Base-by-base conservation (phyloP, 129 eudicot species). In the Flaveria brownii region DNA sequence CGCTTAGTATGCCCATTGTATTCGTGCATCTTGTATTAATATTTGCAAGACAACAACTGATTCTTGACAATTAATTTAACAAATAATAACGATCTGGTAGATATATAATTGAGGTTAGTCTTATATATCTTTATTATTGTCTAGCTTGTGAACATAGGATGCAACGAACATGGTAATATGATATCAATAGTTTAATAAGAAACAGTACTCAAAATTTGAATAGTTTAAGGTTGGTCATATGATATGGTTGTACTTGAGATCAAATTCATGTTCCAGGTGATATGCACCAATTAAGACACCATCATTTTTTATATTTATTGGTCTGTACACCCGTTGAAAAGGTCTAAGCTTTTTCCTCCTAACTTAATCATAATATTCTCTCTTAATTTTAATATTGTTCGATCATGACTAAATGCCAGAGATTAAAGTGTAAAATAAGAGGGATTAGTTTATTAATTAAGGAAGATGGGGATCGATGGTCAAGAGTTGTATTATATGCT, bases 281-380 rank as follows among this genome's bases (percentile, higher is more conserved):
- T 22, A 39, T 41, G 30, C 68, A 55, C 25, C 51, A 30, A n/a
- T n/a, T n/a, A n/a, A 55, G 8, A 57, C 13, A 33, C 47, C 25
- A 74, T 59, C 28, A 41, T 23, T 42, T 61, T 25, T 18, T 57
- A 22, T 23, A 9, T 20, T 15, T 41, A n/a, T 30, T 30, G 70
- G 42, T 36, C 41, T 22, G 70, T 74, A 22, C 57, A 22, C 57
- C 59, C 16, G 57, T 41, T 74, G 20, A 28, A 59, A 59, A 74
- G 39, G 20, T 16, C 10, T 57, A 42, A 15, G 3, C 78, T 30
- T 74, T 74, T 59, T 74, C 9, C 59, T 25, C 56, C 57, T 43
- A 41, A 9, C 43, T 59, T 57, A 74, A 25, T 25, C 41, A 42
- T 18, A 59, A 74, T 51, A 74, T 74, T 74, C 78, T 60, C 46